Evolutionary conservation across 2,329 filamentous ascomycete genomes (phyloP).

Genomic region (Penicillium janthinellum): DNA sequence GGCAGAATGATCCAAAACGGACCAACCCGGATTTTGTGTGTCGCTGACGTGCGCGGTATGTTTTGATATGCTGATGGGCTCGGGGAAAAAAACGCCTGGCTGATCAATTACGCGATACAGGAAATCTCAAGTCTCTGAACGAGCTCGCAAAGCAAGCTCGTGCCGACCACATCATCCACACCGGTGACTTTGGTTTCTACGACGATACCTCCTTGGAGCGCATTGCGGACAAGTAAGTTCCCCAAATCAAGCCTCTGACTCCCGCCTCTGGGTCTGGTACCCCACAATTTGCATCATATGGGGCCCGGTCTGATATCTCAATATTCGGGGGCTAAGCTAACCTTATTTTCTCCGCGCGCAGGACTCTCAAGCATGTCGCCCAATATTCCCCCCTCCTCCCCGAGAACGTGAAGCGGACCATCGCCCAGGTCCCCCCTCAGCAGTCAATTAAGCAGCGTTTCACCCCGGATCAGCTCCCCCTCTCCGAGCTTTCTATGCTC

Average conservation of each 20-base stretch:
- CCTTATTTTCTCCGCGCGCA: constrained; percentile 41
- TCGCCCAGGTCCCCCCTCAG: constrained; percentile 68
- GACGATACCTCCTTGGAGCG: constrained; percentile 93
- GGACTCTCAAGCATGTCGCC: constrained; percentile 95
- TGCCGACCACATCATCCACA: constrained; percentile 97
- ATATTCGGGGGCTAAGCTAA: constrained; percentile 20
- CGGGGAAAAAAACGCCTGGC: background rate
- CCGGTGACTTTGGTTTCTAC: constrained; percentile 98
- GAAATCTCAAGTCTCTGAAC: constrained; percentile 93
- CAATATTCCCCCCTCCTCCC: constrained; percentile 95
- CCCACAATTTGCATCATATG: constrained; percentile 4
- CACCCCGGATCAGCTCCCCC: constrained; percentile 75
- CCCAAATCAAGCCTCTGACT: constrained; percentile 3
- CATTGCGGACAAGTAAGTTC: constrained; percentile 91
- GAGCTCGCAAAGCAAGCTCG: constrained; percentile 92
- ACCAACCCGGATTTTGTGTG: constrained; percentile 50
- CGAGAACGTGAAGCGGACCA: constrained; percentile 69
- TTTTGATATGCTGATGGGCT: background rate
- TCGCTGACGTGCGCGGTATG: constrained; percentile 55
- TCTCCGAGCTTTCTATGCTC: constrained; percentile 89
- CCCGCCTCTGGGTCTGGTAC: constrained; percentile 14
- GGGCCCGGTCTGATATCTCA: constrained; percentile 5
- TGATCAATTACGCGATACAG: constrained; percentile 52
- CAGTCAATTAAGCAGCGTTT: constrained; percentile 80
- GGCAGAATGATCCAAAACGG: constrained; percentile 53